phyloP scores from a whole-genome alignment of 768 basidiomycete species.

The Chalciporus piperatus region DNA sequence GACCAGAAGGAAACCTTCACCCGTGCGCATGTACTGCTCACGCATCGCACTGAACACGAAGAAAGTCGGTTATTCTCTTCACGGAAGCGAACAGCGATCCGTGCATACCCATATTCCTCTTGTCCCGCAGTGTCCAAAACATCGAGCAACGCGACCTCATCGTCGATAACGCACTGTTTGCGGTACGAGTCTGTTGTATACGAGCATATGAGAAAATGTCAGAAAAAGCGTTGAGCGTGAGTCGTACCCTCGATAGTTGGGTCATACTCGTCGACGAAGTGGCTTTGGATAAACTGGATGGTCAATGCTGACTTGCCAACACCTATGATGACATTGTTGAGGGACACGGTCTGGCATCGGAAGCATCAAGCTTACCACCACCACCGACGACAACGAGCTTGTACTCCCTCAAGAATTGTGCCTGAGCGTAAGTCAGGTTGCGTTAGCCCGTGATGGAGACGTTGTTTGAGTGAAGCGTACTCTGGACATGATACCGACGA shows the following conservation, averaged over 20 bases:
- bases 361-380: conserved; percentile 67
- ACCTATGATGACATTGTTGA: conserved; percentile 18
- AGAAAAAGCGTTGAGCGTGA: neutral
- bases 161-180: conserved; percentile 96
- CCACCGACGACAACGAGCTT: conserved; percentile 99
- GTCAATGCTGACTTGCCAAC: conserved; percentile 88
- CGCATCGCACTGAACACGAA: conserved; percentile 78
- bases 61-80: conserved; percentile 1
- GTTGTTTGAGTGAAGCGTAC: conserved; percentile 9
- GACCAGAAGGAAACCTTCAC: conserved; percentile 96
- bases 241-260: conserved; percentile 87
- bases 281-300: conserved; percentile 96
- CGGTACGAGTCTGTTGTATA: conserved; percentile 78
- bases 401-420: conserved; percentile 93
- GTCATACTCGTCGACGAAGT: conserved; percentile 91
- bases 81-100: conserved; percentile 1
- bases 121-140: conserved; percentile 97
- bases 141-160: conserved; percentile 96
- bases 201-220: neutral
- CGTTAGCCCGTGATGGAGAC: neutral
- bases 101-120: conserved; percentile 91
- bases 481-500: conserved; percentile 29
- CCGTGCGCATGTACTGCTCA: conserved; percentile 98
- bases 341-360: conserved; percentile 9
- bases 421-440: conserved; percentile 38